Conservation (phyloP, 2,329 filamentous ascomycete genomes). For the Parastagonospora avenae region DNA sequence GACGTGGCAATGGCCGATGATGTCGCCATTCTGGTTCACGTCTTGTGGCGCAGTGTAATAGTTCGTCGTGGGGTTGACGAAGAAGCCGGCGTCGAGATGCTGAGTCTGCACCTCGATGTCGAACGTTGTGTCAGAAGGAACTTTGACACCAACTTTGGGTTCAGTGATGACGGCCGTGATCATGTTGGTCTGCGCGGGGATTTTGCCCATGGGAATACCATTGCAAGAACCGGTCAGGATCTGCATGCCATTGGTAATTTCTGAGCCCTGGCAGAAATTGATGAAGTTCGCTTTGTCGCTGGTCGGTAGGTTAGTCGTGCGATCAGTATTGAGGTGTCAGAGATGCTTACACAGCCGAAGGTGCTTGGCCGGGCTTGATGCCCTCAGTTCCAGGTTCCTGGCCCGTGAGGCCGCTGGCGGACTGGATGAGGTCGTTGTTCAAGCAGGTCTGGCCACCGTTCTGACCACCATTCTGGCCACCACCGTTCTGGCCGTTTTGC, state of each 20-base stretch:
- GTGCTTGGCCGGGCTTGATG: conserved; percentile 38
- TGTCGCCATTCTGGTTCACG: conserved; percentile 46
- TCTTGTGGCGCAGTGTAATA: conserved; percentile 63
- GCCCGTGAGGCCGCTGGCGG: conserved; percentile 49
- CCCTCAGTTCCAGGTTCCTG: conserved; percentile 41
- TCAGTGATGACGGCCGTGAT: conserved; percentile 58
- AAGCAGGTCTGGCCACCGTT: conserved; percentile 23
- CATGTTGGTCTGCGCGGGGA: conserved; percentile 60
- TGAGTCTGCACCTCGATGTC: conserved; percentile 54
- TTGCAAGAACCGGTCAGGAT: conserved; percentile 60
- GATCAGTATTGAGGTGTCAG: neutral
- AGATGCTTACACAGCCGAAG: conserved; percentile 52
- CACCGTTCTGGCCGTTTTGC: neutral
- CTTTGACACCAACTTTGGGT: conserved; percentile 51
- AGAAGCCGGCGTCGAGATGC: conserved; percentile 58
- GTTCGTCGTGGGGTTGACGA: conserved; percentile 59
- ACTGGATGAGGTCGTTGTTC: conserved; percentile 45
- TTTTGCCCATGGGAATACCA: conserved; percentile 62
- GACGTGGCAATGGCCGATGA: conserved; percentile 58
- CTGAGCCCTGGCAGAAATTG: conserved; percentile 62
- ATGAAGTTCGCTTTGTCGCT: conserved; percentile 63
- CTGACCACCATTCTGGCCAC: conserved; percentile 12
- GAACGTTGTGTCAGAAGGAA: conserved; percentile 52
- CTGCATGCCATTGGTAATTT: conserved; percentile 61
- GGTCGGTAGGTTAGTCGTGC: conserved; percentile 6